Conservation (phyloP, 2,329 filamentous ascomycete species). For the Penicillium sp. region DNA sequence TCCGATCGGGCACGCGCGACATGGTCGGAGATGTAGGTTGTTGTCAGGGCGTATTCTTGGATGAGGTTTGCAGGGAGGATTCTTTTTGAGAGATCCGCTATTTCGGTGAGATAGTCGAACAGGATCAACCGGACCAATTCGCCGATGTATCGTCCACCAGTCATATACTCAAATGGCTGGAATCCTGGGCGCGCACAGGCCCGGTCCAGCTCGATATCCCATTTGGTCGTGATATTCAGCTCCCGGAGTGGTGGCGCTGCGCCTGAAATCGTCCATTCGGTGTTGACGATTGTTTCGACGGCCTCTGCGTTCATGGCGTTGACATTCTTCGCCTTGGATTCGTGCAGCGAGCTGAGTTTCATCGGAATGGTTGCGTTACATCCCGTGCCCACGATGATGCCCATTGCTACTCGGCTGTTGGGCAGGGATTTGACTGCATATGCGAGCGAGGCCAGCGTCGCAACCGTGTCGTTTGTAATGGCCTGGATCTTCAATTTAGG, state of each 20-base stretch:
- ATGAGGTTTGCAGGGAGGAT: constrained; percentile 60
- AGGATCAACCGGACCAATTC: constrained; percentile 75
- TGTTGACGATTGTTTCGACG: constrained; percentile 76
- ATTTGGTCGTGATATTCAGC: constrained; percentile 64
- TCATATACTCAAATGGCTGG: constrained; percentile 85
- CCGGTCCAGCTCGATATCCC: constrained; percentile 70
- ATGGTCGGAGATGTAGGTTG: constrained; percentile 73
- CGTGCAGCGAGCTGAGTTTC: constrained; percentile 64
- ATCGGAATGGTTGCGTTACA: constrained; percentile 81
- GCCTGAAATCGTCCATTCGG: constrained; percentile 82
- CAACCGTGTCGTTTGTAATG: constrained; percentile 81
- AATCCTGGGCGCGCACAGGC: constrained; percentile 74
- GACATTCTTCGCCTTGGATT: constrained; percentile 62
- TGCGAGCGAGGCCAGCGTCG: constrained; percentile 76
- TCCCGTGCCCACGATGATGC: constrained; percentile 79
- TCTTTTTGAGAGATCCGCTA: constrained; percentile 44
- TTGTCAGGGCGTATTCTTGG: constrained; percentile 67
- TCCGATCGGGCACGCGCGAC: constrained; percentile 59
- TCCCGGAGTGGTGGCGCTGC: constrained; percentile 69
- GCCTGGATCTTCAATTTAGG: constrained; percentile 73
- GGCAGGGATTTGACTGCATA: constrained; percentile 68
- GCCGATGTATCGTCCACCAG: constrained; percentile 75
- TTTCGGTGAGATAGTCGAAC: constrained; percentile 63
- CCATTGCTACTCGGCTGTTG: constrained; percentile 73
- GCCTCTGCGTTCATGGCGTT: constrained; percentile 55